A percentile compares a stretch with the other conserved stretches of the same genome.
Conservation (phyloP, 2,329 filamentous ascomycete genomes). For the Hortaea sp. region DNA sequence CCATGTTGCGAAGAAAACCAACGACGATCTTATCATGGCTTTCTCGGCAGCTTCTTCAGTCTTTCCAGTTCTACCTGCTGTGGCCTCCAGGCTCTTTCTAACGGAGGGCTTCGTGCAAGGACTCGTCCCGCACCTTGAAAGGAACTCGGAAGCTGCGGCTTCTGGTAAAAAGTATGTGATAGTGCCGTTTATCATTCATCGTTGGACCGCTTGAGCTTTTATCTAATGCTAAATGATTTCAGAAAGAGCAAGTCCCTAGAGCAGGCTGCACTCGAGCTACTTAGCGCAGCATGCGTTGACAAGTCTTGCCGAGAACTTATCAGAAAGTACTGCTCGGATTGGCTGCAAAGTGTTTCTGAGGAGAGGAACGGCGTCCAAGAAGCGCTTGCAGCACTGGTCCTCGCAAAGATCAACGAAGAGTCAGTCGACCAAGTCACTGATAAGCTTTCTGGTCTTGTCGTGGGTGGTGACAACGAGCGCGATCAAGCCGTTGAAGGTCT, state of each 20-base stretch:
- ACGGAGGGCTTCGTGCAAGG: constrained; percentile 76
- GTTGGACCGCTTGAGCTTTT: neutral
- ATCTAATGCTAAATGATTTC: constrained; percentile 9
- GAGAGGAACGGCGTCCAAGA: constrained; percentile 20
- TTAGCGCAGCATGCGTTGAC: constrained; percentile 87
- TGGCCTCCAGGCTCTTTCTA: constrained; percentile 70
- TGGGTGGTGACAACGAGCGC: constrained; percentile 30
- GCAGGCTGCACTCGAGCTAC: constrained; percentile 73
- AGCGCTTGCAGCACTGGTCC: constrained; percentile 40
- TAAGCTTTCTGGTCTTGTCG: constrained; percentile 20
- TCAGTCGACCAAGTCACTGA: constrained; percentile 17
- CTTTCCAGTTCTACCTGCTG: constrained; percentile 73
- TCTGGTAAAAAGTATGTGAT: constrained; percentile 22
- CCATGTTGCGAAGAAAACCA: constrained; percentile 61
- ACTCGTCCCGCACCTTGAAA: constrained; percentile 48
- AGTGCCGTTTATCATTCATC: neutral
- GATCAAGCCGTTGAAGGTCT: constrained; percentile 75
- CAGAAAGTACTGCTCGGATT: constrained; percentile 71
- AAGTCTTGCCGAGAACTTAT: constrained; percentile 72
- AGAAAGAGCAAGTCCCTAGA: constrained; percentile 82
- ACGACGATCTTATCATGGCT: constrained; percentile 80
- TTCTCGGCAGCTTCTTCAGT: constrained; percentile 86
- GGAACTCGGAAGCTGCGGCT: constrained; percentile 34
- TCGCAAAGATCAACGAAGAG: constrained; percentile 40
- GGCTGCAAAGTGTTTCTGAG: constrained; percentile 73